Evolutionary conservation across 2,329 filamentous ascomycete genomes (phyloP).

Genomic region (Trichophyton benhamiae): DNA sequence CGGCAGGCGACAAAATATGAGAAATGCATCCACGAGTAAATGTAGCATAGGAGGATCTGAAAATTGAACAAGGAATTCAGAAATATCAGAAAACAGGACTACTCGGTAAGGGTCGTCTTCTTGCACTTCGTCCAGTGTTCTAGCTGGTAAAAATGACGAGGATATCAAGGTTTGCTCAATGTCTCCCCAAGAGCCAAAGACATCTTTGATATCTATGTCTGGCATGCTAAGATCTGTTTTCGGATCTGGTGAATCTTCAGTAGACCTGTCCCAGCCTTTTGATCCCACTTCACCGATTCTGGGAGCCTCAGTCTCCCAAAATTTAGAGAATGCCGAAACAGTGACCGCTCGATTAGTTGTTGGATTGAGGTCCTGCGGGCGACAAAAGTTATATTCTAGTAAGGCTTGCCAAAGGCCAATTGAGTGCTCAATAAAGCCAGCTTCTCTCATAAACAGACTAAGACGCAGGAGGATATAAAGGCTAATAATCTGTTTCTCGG

Average conservation of each 20-base stretch:
- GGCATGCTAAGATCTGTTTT: conserved; percentile 18
- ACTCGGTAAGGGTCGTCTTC: conserved; percentile 76
- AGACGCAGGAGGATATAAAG: conserved; percentile 62
- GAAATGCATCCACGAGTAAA: conserved; percentile 55
- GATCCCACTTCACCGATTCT: conserved; percentile 64
- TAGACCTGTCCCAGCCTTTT: conserved; percentile 50
- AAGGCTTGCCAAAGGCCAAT: conserved; percentile 72
- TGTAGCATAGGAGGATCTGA: conserved; percentile 23
- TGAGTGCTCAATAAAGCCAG: conserved; percentile 66
- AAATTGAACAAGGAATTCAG: conserved; percentile 43
- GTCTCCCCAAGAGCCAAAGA: conserved; percentile 36
- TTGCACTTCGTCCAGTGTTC: conserved; percentile 59
- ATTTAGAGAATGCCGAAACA: conserved; percentile 48
- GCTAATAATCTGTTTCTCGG: conserved; percentile 30
- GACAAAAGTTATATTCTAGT: conserved; percentile 58
- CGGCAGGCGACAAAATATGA: conserved; percentile 53
- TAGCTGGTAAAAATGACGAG: conserved; percentile 51
- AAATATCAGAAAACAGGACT: conserved; percentile 66
- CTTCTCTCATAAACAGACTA: conserved; percentile 61
- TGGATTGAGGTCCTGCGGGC: conserved; percentile 31
- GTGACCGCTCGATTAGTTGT: conserved; percentile 9
- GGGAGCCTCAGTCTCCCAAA: conserved; percentile 76
- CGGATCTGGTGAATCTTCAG: conserved; percentile 23
- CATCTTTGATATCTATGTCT: conserved; percentile 16
- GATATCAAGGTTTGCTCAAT: conserved; percentile 43